Evolutionary conservation across 257 asterid genomes (phyloP), one percentile per base, ranked within the genome.

Genomic region (Solanum stenotomum): DNA sequence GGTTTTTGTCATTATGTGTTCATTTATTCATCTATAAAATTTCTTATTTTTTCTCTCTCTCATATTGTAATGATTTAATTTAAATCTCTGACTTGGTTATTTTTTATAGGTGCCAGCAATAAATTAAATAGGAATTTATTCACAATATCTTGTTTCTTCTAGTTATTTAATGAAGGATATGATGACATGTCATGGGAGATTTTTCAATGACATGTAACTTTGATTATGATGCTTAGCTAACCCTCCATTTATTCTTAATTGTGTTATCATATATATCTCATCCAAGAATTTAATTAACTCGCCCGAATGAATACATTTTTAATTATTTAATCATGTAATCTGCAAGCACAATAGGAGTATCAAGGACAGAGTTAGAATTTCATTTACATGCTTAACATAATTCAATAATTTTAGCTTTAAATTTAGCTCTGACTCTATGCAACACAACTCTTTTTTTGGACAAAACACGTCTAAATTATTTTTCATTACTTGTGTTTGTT

Each of bases 1-100:
- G 52, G 75, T 18, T 68, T 87, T 85, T 89, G 91, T 70, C 91
- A 84, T 63, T 83, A 65, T 68, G 52, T 83, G 31, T 65, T 74
- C 88, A 65, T 85, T 85, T 65, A 85, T 85, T 42, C 33, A 56
- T n/a, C 34, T 63, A 63, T n/a, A 37, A 23, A 10, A 13, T 4
- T 46, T 81, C 20, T 38, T 34, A 56, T 61, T 84, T n/a, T 35
- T 61, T 15, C 0, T 13, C 0, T 84, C 65, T 35, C 14, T 38
- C n/a, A 67, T 37, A 67, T 14, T 67, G 40, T 67, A 7, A 23
- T 40, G 13, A n/a, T 37, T 40, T 27, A 25, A 85, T 44, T 85
- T 27, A 6, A 63, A 85, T 67, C 52, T 56, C 42, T 79, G 67
- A 79, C 40, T 22, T 33, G 40, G 75, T 85, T 46, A 10, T 37